Evolutionary conservation across 805 yeast genomes (phyloP).

Genomic region (Candida nemodendra): DNA sequence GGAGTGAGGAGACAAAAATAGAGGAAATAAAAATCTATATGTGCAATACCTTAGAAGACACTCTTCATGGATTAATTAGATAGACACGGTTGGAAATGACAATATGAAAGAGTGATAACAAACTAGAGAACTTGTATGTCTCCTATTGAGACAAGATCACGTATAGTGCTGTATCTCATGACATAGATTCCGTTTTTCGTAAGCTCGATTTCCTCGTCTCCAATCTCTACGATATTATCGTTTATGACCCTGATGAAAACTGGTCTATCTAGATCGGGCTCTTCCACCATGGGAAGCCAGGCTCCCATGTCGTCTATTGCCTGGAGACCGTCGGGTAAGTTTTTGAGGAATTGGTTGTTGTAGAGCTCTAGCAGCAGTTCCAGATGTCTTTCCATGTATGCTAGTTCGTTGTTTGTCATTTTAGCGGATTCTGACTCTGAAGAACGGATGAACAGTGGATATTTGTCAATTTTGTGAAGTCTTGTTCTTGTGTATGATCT

Average conservation of each 20-base stretch:
- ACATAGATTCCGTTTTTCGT: constrained; percentile 70
- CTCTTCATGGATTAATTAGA: no score
- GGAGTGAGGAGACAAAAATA: no score
- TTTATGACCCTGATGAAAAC: constrained; percentile 66
- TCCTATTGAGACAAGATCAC: constrained; percentile 39
- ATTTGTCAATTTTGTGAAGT: constrained; percentile 69
- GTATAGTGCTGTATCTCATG: constrained; percentile 59
- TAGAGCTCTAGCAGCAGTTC: constrained; percentile 63
- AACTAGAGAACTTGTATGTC: constrained; percentile 41
- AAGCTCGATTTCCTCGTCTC: constrained; percentile 57
- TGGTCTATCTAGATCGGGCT: constrained; percentile 72
- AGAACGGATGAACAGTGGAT: constrained; percentile 56
- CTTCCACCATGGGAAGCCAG: constrained; percentile 69
- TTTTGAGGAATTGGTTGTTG: constrained; percentile 60
- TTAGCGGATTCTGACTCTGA: constrained; percentile 36
- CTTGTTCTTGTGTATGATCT: constrained; percentile 80
- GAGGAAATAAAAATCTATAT: no score
- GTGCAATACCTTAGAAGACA: no score
- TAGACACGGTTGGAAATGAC: no score
- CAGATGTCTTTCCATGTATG: constrained; percentile 69
- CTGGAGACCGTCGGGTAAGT: constrained; percentile 67
- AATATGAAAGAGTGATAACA: no score
- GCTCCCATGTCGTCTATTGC: constrained; percentile 74
- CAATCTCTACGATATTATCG: constrained; percentile 40
- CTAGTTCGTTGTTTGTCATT: constrained; percentile 58